Evolutionary conservation across 1,284 basidiomycete genomes (phyloP).

Genomic region (Ganoderma multipileum): DNA sequence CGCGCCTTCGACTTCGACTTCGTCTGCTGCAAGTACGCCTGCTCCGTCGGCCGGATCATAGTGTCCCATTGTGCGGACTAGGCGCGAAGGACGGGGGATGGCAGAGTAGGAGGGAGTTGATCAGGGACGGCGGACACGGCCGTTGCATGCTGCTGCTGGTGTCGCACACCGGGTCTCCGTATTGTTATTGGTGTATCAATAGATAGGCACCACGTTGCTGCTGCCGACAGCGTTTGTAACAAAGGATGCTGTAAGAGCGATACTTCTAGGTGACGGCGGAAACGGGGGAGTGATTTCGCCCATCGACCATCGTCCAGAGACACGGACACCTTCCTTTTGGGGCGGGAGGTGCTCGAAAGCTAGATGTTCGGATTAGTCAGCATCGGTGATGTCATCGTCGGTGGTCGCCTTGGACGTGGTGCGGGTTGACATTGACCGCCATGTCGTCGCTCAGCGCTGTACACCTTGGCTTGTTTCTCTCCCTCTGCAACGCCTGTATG

Average conservation of each 20-base stretch:
- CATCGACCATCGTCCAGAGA: slow-evolving; percentile 9
- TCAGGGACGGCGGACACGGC: slow-evolving; percentile 15
- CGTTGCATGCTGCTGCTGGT: neutral
- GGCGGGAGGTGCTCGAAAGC: slow-evolving; percentile 20
- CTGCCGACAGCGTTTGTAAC: neutral
- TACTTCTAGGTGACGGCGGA: slow-evolving; percentile 18
- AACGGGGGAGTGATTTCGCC: slow-evolving; percentile 23
- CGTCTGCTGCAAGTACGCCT: slow-evolving; percentile 10
- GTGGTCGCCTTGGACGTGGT: slow-evolving; percentile 9
- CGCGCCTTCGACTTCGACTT: slow-evolving; percentile 18
- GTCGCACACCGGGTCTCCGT: slow-evolving; percentile 13
- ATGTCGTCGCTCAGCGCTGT: slow-evolving; percentile 16
- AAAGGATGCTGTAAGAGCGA: slow-evolving; percentile 5
- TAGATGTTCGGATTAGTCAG: slow-evolving; percentile 15
- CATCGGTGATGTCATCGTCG: slow-evolving; percentile 18
- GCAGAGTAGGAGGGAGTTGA: slow-evolving; percentile 13
- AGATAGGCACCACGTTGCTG: slow-evolving; percentile 13
- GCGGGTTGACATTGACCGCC: neutral
- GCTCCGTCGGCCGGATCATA: slow-evolving; percentile 7
- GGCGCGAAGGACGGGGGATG: slow-evolving; percentile 7
- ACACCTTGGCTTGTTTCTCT: slow-evolving; percentile 2
- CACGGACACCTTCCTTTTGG: slow-evolving; percentile 23
- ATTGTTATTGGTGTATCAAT: slow-evolving; percentile 31
- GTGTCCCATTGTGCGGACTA: neutral
- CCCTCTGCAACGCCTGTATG: neutral